Conservation (phyloP, 78 protist species). For the Paratrimastix pyriformis region DNA sequence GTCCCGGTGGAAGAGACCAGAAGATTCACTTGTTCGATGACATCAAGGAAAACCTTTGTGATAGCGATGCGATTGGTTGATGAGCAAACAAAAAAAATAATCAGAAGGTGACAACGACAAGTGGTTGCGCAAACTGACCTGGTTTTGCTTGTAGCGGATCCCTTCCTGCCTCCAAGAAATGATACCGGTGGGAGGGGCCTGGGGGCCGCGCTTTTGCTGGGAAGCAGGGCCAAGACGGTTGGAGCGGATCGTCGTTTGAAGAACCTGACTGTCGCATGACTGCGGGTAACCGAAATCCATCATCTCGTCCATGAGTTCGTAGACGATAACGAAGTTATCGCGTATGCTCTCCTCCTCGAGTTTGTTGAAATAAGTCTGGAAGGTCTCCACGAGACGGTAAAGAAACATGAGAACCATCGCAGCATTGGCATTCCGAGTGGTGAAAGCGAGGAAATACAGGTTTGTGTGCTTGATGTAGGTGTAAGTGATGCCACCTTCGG, state of each 20-base stretch:
- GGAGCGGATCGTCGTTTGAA: not conserved
- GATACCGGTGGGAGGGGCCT: slow-evolving; percentile 5
- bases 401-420: slow-evolving; percentile 69
- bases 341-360: slow-evolving; percentile 88
- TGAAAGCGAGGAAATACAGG: slow-evolving; percentile 79
- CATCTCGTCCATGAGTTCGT: slow-evolving; percentile 97
- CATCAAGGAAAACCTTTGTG: slow-evolving; percentile 86
- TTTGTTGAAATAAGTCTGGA: slow-evolving; percentile 70
- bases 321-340: slow-evolving; percentile 93
- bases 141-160: not conserved
- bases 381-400: slow-evolving; percentile 62
- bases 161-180: slow-evolving; percentile 6
- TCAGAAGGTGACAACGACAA: not conserved
- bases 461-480: slow-evolving; percentile 74
- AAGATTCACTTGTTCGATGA: slow-evolving; percentile 78
- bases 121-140: not conserved
- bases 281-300: slow-evolving; percentile 90
- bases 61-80: not conserved
- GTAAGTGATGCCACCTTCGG: slow-evolving; percentile 69
- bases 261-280: not conserved
- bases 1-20: slow-evolving; percentile 70
- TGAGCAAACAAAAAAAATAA: not conserved
- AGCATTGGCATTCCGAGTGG: slow-evolving; percentile 77
- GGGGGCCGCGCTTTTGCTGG: not conserved
- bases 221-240: not conserved